Percentiles rank a stretch among this genome's conserved stretches.
Conservation (phyloP, 345 rosid species). For the Murraya koenigii region DNA sequence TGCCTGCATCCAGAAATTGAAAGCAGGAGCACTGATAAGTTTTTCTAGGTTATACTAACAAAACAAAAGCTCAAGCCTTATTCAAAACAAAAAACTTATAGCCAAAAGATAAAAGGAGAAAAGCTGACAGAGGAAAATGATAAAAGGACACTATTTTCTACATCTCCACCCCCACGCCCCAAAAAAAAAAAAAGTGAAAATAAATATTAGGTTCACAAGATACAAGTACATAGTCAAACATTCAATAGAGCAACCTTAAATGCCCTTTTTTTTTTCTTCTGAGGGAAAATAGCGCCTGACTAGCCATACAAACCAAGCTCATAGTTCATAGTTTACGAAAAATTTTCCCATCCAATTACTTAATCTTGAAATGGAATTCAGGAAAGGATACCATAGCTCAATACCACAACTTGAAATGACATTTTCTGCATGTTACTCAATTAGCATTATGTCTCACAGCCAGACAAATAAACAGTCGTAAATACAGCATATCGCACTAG, state of each 20-base stretch:
- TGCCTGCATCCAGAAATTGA: conserved; percentile 46
- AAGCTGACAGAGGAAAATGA: not conserved
- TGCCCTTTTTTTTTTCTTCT: not conserved
- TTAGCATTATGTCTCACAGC: not conserved
- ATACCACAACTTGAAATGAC: not conserved
- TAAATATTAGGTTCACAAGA: not conserved
- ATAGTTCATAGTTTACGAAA: not conserved
- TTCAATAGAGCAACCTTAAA: not conserved
- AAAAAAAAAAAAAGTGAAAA: not conserved
- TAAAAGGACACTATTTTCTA: no score
- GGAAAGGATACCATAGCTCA: not conserved
- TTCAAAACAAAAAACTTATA: not conserved
- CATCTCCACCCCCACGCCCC: no score
- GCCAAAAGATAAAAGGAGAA: not conserved
- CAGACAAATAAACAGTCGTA: not conserved
- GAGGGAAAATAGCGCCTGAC: not conserved
- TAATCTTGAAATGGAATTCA: not conserved
- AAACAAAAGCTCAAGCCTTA: not conserved
- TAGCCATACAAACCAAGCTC: not conserved
- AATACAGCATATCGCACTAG: not conserved
- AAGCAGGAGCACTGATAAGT: conserved; percentile 1
- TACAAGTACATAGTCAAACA: not conserved
- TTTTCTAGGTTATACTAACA: not conserved
- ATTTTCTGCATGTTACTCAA: not conserved
- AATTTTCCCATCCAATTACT: not conserved